Evolutionary conservation across 2,329 filamentous ascomycete genomes (phyloP).

Genomic region (Podosphaera xanthii): DNA sequence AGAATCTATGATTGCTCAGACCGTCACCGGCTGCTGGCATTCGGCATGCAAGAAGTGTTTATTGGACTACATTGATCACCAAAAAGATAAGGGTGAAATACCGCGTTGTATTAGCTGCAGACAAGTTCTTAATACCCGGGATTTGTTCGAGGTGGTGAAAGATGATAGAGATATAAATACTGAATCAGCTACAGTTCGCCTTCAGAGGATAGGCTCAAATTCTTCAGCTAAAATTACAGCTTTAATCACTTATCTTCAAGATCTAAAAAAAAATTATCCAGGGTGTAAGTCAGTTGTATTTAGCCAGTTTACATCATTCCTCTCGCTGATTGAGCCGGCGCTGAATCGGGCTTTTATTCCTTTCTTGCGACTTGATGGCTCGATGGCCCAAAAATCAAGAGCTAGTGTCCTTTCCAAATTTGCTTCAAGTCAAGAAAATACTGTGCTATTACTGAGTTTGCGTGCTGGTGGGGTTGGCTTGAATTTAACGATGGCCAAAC

Average conservation of each 20-base stretch:
- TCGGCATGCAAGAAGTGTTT: constrained; percentile 87
- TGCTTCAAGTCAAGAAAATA: constrained; percentile 33
- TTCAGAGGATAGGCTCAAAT: constrained; percentile 35
- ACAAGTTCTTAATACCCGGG: constrained; percentile 54
- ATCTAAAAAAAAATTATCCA: constrained; percentile 40
- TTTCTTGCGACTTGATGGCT: constrained; percentile 75
- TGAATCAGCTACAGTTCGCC: constrained; percentile 29
- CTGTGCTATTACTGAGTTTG: constrained; percentile 61
- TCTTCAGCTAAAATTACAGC: constrained; percentile 79
- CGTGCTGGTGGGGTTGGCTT: constrained; percentile 82
- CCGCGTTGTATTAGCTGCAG: constrained; percentile 84
- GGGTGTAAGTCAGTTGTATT: constrained; percentile 78
- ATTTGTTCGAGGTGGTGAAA: constrained; percentile 79
- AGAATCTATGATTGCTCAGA: constrained; percentile 85
- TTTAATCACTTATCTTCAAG: constrained; percentile 52
- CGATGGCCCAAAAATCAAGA: constrained; percentile 67
- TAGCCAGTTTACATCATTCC: constrained; percentile 90
- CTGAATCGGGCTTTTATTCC: constrained; percentile 48
- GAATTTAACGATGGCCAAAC: constrained; percentile 69
- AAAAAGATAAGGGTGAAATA: constrained; percentile 50
- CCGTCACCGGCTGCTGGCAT: constrained; percentile 93
- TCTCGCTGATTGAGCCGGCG: constrained; percentile 72
- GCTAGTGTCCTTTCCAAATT: constrained; percentile 61
- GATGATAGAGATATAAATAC: constrained; percentile 36
- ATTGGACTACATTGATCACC: constrained; percentile 73